Base-by-base conservation (phyloP, 331 rosid genomes). In the Cydonia oblonga region DNA sequence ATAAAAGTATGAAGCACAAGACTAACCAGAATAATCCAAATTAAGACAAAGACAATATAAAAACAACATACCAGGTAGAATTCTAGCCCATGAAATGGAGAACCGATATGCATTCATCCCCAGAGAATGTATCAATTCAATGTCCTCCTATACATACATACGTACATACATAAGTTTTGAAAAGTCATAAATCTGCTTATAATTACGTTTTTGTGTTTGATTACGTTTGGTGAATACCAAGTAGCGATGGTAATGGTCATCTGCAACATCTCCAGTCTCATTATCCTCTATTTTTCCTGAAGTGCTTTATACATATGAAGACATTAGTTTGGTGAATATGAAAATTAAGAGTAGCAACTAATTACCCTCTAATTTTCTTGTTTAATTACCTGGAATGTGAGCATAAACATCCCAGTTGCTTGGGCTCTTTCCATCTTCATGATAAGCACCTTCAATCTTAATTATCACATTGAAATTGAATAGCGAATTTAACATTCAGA, bases 341-440 rank as follows among this genome's bases (percentile, higher is more conserved):
- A 9, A 7, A 7, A 56, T 56, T 56, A 61, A 61, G 6, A 16
- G 2, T 61, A 16, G 66, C 19, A 44, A 14, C 7, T 5, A 44
- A 44, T 44, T 14, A 14, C 52, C 52, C 19, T 14, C 18, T 4
- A 14, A 44, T 16, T 61, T 29, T 16, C 1, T 16, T 16, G 9
- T 26, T 60, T 13, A 25, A 11, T 62, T 62, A 87, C 96, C 93
- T 68, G 90, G 81, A 38, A 20, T 69, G 18, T 86, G 91, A 49
- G 68, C 44, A 42, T 84, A 90, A 49, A 20, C 83, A 78, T 88
- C 91, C 93, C 91, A 90, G 52, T 84, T 90, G 72, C 66, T 73
- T 19, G 77, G 58, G 16, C 91, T 81, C 72, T 68, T 88, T 1
- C 93, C 90, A 80, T 86, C 90, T 78, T 86, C 91, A 54, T 76